Base-by-base conservation (phyloP, 139 green algal genomes). In the Yamagishiella unicocca region DNA sequence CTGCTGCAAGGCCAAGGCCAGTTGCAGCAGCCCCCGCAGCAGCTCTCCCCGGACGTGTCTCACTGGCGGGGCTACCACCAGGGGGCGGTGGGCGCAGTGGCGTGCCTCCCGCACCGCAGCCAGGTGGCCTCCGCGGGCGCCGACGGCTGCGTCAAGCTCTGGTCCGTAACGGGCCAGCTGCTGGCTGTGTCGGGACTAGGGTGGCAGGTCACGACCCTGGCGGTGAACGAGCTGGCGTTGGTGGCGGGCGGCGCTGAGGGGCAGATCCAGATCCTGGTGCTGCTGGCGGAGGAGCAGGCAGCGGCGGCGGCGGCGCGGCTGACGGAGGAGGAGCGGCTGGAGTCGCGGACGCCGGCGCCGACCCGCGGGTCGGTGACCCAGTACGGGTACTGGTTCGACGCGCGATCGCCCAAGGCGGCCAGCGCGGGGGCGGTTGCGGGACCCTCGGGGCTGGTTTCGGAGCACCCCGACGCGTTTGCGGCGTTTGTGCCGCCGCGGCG, bases 321-420 rank as follows among this genome's bases (percentile, higher is more conserved):
- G 17, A 86, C 43, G 21, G 64, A 86, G 61, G 62, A 21, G 25
- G 80, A 86, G 9, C 80, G 45, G 61, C 5, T 14, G 40, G 61
- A 76, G 62, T 40, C 79, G 40, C 3, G 0, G 37, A 75, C 40
- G 79, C 31, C 38, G 58, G 10, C 64, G 50, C 1, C 29, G 9
- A 1, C 43, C 1, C 5, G 22, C 10, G 6, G 12, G 29, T 14
- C n/a, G 0, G 66, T 68, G 8, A 9, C 17, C 35, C 10, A 27
- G 67, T 87, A 87, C 66, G 33, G 46, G 0, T 87, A 87, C 82
- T 87, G 67, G 46, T 87, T 81, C 33, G 82, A 87, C 35, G 50
- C 82, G 25, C 82, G 82, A 35, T 45, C 67, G 38, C 43, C 62
- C 21, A 70, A 80, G 50, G 46, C 25, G 5, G 81, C 64, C 37